Conservation (phyloP, 306 rosid species). For the Clitoria ternatea region DNA sequence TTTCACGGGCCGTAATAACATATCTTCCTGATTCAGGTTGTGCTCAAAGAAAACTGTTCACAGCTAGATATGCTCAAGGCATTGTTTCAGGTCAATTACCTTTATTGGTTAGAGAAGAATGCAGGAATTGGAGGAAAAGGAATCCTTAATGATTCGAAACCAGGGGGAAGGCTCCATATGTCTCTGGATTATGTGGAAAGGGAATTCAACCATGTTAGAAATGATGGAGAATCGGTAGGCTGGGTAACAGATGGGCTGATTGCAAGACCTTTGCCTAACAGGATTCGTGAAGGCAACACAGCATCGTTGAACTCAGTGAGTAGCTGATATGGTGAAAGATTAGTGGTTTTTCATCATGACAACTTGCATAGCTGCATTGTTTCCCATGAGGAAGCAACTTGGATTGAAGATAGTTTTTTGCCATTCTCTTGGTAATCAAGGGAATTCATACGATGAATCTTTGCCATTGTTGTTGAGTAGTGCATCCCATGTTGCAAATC, state of each 20-base stretch:
- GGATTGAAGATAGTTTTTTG: not conserved
- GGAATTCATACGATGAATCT: not conserved
- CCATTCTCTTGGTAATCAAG: constrained; percentile 6
- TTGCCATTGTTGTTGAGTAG: constrained; percentile 15
- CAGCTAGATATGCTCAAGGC: constrained; percentile 89
- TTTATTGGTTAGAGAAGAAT: constrained; percentile 80
- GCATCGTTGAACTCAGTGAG: constrained; percentile 12
- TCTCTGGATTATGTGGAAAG: constrained; percentile 76
- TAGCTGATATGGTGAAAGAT: constrained; percentile 19
- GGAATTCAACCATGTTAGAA: constrained; percentile 71
- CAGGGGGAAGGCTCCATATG: constrained; percentile 69
- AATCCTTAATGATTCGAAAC: constrained; percentile 53
- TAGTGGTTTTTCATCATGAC: constrained; percentile 18
- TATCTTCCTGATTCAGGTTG: constrained; percentile 55
- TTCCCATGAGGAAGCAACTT: constrained; percentile 10
- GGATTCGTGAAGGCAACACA: constrained; percentile 43
- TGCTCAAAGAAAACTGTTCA: constrained; percentile 71
- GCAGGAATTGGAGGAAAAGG: constrained; percentile 71
- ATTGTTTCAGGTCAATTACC: constrained; percentile 79
- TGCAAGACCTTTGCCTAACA: constrained; percentile 74
- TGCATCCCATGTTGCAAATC: constrained; percentile 4
- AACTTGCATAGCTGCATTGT: constrained; percentile 16
- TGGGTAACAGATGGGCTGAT: constrained; percentile 84
- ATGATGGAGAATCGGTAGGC: constrained; percentile 65
- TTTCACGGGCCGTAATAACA: constrained; percentile 14